Percentiles rank a stretch among this genome's conserved stretches.
Evolutionary conservation across 1,284 basidiomycete species (phyloP).

Genomic region (Cryptococcus sp.): DNA sequence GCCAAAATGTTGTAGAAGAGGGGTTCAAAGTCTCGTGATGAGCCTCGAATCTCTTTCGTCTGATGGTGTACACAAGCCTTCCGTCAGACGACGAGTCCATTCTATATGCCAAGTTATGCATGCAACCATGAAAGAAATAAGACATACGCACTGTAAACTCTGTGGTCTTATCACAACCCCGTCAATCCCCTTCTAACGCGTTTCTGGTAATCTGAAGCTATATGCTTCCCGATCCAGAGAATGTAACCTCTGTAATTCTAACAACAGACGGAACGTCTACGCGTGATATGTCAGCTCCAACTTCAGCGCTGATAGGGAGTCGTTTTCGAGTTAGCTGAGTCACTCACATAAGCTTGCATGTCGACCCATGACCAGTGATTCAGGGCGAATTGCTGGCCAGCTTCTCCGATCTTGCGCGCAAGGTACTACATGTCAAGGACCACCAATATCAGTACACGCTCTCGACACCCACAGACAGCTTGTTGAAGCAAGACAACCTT

Average conservation of each 20-base stretch:
- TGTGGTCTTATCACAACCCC: too few species aligned
- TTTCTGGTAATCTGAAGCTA: slow-evolving; percentile 16
- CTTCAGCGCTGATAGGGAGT: neutral
- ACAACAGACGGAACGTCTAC: slow-evolving; percentile 50
- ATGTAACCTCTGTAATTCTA: slow-evolving; percentile 47
- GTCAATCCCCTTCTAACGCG: neutral
- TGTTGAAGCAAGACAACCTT: too few species aligned
- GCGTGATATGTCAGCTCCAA: neutral
- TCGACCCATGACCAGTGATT: slow-evolving; percentile 56
- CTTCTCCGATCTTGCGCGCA: slow-evolving; percentile 55
- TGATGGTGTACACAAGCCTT: too few species aligned
- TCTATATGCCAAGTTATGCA: too few species aligned
- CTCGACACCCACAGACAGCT: too few species aligned
- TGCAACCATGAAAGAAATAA: too few species aligned
- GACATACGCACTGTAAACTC: too few species aligned
- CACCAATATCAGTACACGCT: too few species aligned
- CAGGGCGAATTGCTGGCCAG: slow-evolving; percentile 54
- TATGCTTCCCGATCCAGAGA: slow-evolving; percentile 41
- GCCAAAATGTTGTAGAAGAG: too few species aligned
- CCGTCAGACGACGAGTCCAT: too few species aligned
- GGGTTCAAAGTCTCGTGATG: too few species aligned
- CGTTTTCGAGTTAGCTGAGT: neutral
- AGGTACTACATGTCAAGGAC: slow-evolving; percentile 34
- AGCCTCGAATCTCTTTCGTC: too few species aligned
- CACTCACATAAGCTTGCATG: slow-evolving; percentile 55